Evolutionary conservation across 2,329 filamentous ascomycete species (phyloP).

Genomic region (Fusarium mundagurra): DNA sequence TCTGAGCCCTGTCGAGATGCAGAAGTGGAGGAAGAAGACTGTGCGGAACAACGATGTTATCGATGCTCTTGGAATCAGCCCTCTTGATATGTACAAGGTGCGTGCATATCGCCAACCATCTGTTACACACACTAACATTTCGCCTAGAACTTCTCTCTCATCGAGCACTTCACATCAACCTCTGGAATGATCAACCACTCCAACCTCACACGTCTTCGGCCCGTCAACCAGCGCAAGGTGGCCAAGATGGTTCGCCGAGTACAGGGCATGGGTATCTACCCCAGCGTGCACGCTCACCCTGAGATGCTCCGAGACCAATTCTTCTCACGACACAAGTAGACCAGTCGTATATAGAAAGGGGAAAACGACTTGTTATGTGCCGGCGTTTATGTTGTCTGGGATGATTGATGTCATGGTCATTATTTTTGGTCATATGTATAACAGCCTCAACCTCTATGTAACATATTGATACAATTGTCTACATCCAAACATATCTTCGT

Average conservation of each 20-base stretch:
- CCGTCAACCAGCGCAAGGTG: slow-evolving; percentile 91
- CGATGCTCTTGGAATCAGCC: slow-evolving; percentile 81
- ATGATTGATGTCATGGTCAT: slow-evolving; percentile 42
- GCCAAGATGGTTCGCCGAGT: slow-evolving; percentile 91
- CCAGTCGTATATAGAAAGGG: background rate
- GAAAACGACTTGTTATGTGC: slow-evolving; percentile 4
- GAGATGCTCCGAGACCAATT: slow-evolving; percentile 70
- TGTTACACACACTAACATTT: slow-evolving; percentile 1
- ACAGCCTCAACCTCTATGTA: slow-evolving; percentile 46
- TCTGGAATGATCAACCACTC: slow-evolving; percentile 86
- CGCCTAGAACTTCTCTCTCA: slow-evolving; percentile 85
- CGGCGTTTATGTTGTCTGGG: slow-evolving; percentile 27
- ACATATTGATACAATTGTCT: slow-evolving; percentile 50
- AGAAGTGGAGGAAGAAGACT: slow-evolving; percentile 75
- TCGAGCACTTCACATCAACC: slow-evolving; percentile 86
- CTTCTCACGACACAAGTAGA: slow-evolving; percentile 39
- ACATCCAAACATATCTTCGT: slow-evolving; percentile 36
- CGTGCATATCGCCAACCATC: background rate
- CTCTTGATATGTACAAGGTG: slow-evolving; percentile 88
- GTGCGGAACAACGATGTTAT: slow-evolving; percentile 76
- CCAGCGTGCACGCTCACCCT: slow-evolving; percentile 89
- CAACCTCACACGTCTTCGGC: slow-evolving; percentile 80
- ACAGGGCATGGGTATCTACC: slow-evolving; percentile 91
- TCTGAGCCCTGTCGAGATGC: slow-evolving; percentile 78
- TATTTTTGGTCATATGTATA: slow-evolving; percentile 48